Evolutionary conservation across 129 eudicot species (phyloP), one percentile per base, ranked within the genome.

Genomic region (Ambrosia trifida): DNA sequence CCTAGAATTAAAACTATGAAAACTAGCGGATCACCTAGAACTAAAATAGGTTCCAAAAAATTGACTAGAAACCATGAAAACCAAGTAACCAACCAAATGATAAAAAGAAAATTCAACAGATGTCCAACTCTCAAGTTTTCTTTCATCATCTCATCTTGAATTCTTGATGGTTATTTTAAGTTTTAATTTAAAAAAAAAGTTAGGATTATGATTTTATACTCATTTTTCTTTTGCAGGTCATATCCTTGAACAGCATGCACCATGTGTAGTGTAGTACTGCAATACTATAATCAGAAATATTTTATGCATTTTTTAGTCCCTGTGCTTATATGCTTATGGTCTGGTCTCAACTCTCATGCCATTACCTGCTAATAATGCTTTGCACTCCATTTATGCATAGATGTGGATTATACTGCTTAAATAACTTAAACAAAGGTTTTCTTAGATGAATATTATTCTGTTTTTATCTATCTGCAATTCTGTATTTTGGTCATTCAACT

Each of bases 151-250:
- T 13, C 40, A 33, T 13, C 66, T 12, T 47, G 32, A 30, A 64
- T 38, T 64, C 31, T 8, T 50, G 18, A 8, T 9, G 17, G 69
- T 64, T 64, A 69, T 50, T 20, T 14, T 69, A 49, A 20, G 8
- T 10, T 5, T 41, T 19, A 43, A 9, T 64, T 64, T 36, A 13
- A 9, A 19, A 17, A 10, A 2, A 9, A 24, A 24, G 28, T 24
- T 11, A 7, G 10, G 58, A 8, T 64, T 47, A 24, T 72, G 19
- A 72, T 65, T 56, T 1, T 41, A 33, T 35, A 58, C 11, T 33
- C 18, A 12, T 61, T 43, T 18, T 61, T 57, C 38, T 77, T 75
- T 76, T 71, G 89, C 97, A 91, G 97, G 97, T 86, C 96, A 91
- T 91, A 91, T 91, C 97, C 97, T 91, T 82, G 52, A 68, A 68